Percentiles rank a stretch among this genome's conserved stretches.
These are phyloP conservation scores for Podospora conica DNA, from an alignment of 495 filamentous ascomycete genomes.

Conservation along the genomic window DNA sequence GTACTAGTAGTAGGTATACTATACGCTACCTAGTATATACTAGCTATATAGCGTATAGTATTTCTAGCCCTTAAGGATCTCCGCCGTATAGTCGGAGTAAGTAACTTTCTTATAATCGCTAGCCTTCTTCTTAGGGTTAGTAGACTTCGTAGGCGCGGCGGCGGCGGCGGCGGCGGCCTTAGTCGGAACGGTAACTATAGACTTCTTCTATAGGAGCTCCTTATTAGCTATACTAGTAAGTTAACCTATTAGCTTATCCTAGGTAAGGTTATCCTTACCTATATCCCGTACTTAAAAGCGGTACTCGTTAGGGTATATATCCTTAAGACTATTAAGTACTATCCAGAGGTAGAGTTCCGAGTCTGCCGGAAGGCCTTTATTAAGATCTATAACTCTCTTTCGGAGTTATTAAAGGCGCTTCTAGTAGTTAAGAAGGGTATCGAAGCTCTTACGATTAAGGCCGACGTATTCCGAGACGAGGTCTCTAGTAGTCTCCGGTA, in stretches of 20 bases:
- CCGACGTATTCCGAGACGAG: neutral
- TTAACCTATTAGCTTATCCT: neutral
- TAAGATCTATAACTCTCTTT: neutral
- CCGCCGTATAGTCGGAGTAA: too few species aligned
- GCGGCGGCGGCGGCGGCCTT: too few species aligned
- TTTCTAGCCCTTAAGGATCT: too few species aligned
- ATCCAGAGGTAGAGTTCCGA: neutral
- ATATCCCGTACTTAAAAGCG: neutral
- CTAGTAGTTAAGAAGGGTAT: neutral
- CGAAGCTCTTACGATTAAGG: neutral
- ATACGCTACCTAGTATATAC: too few species aligned
- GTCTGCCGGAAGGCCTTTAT: neutral
- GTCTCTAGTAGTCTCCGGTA: neutral
- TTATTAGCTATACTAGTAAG: neutral
- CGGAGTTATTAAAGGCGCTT: neutral
- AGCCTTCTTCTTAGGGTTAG: too few species aligned
- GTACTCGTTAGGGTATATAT: neutral
- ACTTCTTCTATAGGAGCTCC: too few species aligned
- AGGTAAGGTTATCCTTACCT: neutral
- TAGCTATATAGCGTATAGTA: too few species aligned
- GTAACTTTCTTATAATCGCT: too few species aligned
- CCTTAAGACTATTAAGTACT: neutral
- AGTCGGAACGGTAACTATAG: too few species aligned
- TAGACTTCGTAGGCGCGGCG: too few species aligned
- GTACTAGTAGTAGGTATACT: too few species aligned